Conservation (phyloP, 352 stramenopile species). For the Globisporangium yorkense region DNA sequence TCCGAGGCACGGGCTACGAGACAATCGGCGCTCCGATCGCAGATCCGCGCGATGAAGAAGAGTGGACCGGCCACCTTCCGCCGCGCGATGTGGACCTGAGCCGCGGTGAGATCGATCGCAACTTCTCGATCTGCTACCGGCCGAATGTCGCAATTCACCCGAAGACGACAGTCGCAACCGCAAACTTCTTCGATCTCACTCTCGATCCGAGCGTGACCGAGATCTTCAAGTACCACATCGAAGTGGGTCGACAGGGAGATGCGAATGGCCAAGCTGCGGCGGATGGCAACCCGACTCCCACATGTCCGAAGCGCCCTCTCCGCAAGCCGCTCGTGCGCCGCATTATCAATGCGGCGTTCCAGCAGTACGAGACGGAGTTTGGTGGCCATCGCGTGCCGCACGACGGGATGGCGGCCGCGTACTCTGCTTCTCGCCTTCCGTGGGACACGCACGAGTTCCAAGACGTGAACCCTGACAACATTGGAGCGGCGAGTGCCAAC, state of each 20-base stretch:
- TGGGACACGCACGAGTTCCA: conserved; percentile 47
- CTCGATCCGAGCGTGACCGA: conserved; percentile 35
- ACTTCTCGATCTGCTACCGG: conserved; percentile 43
- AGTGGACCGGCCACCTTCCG: conserved; percentile 33
- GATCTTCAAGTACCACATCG: conserved; percentile 73
- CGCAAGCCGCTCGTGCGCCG: conserved; percentile 47
- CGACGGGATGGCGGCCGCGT: conserved; percentile 58
- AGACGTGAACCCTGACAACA: conserved; percentile 41
- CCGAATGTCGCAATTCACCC: conserved; percentile 26
- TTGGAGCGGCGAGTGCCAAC: conserved; percentile 15
- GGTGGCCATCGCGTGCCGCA: conserved; percentile 45
- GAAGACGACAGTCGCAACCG: conserved; percentile 28
- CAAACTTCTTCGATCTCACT: conserved; percentile 61
- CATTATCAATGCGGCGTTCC: conserved; percentile 51
- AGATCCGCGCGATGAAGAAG: conserved; percentile 46
- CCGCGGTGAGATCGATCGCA: conserved; percentile 27
- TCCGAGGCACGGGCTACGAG: conserved; percentile 48
- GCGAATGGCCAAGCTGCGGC: conserved; percentile 31
- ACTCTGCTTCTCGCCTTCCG: conserved; percentile 31
- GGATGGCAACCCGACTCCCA: conserved; percentile 17
- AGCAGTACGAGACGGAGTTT: conserved; percentile 48
- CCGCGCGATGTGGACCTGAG: conserved; percentile 27
- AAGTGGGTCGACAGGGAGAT: conserved; percentile 39
- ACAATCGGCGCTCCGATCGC: conserved; percentile 34
- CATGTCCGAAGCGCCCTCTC: conserved; percentile 26